Evolutionary conservation across 441 rosid species (phyloP).

Genomic region (Theobroma grandiflorum): DNA sequence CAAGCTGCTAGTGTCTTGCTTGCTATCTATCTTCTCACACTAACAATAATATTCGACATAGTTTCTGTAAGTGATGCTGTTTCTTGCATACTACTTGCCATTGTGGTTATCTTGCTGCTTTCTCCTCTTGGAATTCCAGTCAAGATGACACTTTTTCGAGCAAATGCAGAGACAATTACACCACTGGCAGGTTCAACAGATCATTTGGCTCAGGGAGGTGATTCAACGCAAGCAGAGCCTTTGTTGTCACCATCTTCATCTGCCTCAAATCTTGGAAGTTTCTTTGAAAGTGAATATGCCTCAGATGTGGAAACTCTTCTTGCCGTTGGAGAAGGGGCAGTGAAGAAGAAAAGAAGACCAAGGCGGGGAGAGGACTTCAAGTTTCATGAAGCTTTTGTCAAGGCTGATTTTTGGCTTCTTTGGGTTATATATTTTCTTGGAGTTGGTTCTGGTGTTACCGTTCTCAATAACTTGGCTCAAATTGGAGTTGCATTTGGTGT

Average conservation of each 20-base stretch:
- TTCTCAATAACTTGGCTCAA: slow-evolving; percentile 96
- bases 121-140: slow-evolving; percentile 91
- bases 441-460: slow-evolving; percentile 88
- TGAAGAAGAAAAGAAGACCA: slow-evolving; percentile 83
- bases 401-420: slow-evolving; percentile 98
- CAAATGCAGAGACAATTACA: slow-evolving; percentile 44
- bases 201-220: slow-evolving; percentile 49
- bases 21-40: slow-evolving; percentile 67
- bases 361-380: slow-evolving; percentile 96
- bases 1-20: slow-evolving; percentile 73
- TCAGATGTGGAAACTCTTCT: slow-evolving; percentile 78
- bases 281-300: slow-evolving; percentile 57
- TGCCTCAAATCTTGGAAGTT: slow-evolving; percentile 65
- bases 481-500: slow-evolving; percentile 79
- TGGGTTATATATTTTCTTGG: slow-evolving; percentile 89
- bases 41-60: slow-evolving; percentile 59
- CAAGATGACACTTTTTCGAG: slow-evolving; percentile 92
- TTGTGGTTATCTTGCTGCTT: slow-evolving; percentile 64
- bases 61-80: slow-evolving; percentile 46
- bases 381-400: slow-evolving; percentile 73
- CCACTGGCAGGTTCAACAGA: slow-evolving; percentile 66
- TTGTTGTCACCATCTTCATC: slow-evolving; percentile 74
- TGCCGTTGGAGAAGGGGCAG: slow-evolving; percentile 92
- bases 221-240: slow-evolving; percentile 50
- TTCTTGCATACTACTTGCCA: slow-evolving; percentile 57